Evolutionary conservation across 371 early-diverging fungal species (phyloP), one percentile per base, ranked within the genome.

Genomic region (Mucor ambiguus): DNA sequence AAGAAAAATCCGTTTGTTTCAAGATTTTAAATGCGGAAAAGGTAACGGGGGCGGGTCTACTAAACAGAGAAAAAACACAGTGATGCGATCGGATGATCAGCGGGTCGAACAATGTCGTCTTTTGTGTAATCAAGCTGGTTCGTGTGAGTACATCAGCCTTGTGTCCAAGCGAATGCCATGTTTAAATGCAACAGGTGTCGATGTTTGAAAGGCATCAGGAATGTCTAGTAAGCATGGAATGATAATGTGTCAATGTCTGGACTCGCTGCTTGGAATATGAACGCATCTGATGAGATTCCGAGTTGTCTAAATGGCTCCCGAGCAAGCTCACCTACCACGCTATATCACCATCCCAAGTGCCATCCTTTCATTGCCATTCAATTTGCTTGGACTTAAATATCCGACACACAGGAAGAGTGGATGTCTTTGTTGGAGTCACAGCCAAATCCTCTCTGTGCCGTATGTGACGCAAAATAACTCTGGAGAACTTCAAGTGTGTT

Each of bases 391-490:
- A 52, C 52, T 52, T 52, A 52, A 52, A 52, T 52, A 52, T 26
- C 52, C 52, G 52, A 52, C 28, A 52, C 24, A 52, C 8, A 24
- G 24, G 14, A 26, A 8, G 12, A 24, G 52, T 52, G 14, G 11
- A 46, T 20, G 22, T 46, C n/a, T 20, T 18, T 41, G 41, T 41
- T 41, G 41, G 41, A 41, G 41, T 41, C 41, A 41, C 41, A 18
- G 41, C 41, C 41, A 18, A 41, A 41, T 41, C 41, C 41, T 18
- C 41, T 41, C 41, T 46, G 22, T 46, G 22, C 20, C 46, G 52
- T 52, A 52, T 52, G 52, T 52, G 52, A 52, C 52, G 52, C 52
- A 52, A 52, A 28, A 52, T 28, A 24, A 52, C 20, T 9, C 22
- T 46, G 10, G 46, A 46, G 22, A 46, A 46, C 22, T 22, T 11